phyloP scores from a whole-genome alignment of 2,329 filamentous ascomycete species.

The Eutypa lata region DNA sequence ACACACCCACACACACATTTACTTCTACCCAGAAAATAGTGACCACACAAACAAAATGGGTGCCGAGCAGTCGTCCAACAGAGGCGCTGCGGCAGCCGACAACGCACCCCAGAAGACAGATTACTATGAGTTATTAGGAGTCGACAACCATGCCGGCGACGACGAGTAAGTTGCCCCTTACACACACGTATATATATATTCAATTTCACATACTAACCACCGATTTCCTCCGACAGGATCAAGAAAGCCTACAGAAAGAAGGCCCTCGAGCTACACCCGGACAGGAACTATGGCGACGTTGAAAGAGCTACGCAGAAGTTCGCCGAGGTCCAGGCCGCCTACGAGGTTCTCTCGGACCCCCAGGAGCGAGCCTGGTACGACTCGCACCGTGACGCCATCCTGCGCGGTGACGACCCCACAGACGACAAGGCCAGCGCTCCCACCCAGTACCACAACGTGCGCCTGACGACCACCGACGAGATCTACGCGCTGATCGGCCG shows the following conservation, averaged over 20 bases:
- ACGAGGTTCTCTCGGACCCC: conserved; percentile 92
- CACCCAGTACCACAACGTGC: conserved; percentile 65
- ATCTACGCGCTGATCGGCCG: conserved; percentile 74
- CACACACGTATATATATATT: too few species aligned
- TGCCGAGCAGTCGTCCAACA: conserved; percentile 51
- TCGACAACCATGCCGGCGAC: conserved; percentile 70
- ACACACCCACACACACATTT: too few species aligned
- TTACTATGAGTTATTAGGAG: conserved; percentile 80
- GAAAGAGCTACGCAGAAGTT: conserved; percentile 82
- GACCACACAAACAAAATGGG: conserved; percentile 40
- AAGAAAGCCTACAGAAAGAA: conserved; percentile 91
- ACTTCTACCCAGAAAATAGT: too few species aligned
- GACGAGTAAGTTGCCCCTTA: conserved; percentile 77
- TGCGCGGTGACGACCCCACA: conserved; percentile 61
- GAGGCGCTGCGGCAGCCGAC: conserved; percentile 26
- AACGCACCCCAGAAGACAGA: conserved; percentile 56
- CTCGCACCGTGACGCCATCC: conserved; percentile 82
- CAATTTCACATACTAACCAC: too few species aligned
- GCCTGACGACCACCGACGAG: conserved; percentile 76
- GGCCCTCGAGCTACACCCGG: conserved; percentile 89
- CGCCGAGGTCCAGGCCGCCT: conserved; percentile 87
- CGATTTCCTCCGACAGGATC: too few species aligned
- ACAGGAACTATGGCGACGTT: conserved; percentile 85
- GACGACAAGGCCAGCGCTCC: conserved; percentile 38
- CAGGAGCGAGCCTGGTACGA: conserved; percentile 98